Conservation (phyloP, 495 filamentous ascomycete genomes). For the Penicillium canariense region DNA sequence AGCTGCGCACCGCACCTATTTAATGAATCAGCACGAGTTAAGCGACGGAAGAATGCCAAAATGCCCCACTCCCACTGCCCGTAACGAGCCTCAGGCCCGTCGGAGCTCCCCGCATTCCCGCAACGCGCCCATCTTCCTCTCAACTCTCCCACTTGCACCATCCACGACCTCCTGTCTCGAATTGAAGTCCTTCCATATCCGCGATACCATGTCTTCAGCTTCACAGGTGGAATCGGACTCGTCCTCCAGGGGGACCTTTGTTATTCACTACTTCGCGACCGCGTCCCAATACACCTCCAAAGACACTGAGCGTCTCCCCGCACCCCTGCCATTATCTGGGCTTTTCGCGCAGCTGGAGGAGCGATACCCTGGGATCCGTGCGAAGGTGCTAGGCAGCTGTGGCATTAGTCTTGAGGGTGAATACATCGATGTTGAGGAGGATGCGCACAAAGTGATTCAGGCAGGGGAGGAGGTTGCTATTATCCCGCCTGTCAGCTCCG, state of each 20-base stretch:
- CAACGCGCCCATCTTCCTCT: neutral
- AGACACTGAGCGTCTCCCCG: slow-evolving; percentile 66
- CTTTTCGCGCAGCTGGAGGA: slow-evolving; percentile 74
- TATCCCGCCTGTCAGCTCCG: slow-evolving; percentile 90
- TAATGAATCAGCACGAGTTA: no score
- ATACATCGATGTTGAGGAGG: slow-evolving; percentile 70
- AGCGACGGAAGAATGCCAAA: no score
- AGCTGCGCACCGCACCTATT: no score
- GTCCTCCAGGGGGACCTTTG: slow-evolving; percentile 49
- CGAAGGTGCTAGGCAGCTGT: slow-evolving; percentile 70
- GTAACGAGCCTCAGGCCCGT: no score
- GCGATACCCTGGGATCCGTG: slow-evolving; percentile 74
- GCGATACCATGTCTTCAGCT: neutral
- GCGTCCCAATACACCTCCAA: slow-evolving; percentile 72
- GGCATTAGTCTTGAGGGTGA: slow-evolving; percentile 83
- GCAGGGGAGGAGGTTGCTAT: slow-evolving; percentile 89
- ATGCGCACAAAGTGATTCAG: slow-evolving; percentile 51
- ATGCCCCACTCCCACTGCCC: no score
- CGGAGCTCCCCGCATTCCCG: neutral
- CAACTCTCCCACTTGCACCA: neutral
- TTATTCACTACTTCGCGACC: slow-evolving; percentile 83
- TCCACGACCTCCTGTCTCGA: neutral
- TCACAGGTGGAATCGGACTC: neutral
- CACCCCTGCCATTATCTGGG: slow-evolving; percentile 63
- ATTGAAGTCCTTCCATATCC: neutral